A percentile compares a stretch with the other conserved stretches of the same genome.
Evolutionary conservation across 345 rosid genomes (phyloP).

Genomic region (Durio zibethinus): DNA sequence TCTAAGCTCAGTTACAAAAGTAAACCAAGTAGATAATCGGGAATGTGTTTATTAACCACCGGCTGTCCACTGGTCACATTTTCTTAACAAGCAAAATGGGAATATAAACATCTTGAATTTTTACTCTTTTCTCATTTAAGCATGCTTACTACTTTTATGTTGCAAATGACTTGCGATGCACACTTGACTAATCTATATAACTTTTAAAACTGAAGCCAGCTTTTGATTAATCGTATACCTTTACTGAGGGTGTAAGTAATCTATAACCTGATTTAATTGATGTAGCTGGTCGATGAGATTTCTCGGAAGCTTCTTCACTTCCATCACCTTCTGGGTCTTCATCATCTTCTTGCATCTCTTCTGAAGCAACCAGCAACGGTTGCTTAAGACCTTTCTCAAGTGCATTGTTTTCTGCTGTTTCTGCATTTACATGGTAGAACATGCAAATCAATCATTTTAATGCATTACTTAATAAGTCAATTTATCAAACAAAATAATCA

Average conservation of each 20-base stretch:
- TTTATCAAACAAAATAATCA: no score
- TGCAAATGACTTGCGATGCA: background rate
- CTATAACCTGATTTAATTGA: conserved; percentile 76
- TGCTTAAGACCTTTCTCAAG: conserved; percentile 78
- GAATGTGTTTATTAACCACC: background rate
- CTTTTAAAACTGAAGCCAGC: background rate
- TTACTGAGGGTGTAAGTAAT: conserved; percentile 92
- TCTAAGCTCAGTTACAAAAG: background rate
- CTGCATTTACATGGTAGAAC: conserved; percentile 31
- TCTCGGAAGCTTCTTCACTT: conserved; percentile 65
- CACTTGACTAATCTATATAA: no score
- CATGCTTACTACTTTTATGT: background rate
- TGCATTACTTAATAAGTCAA: background rate
- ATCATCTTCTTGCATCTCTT: conserved; percentile 42
- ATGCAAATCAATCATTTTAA: conserved; percentile 10
- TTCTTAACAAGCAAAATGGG: background rate
- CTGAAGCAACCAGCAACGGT: conserved; percentile 63
- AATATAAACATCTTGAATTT: background rate
- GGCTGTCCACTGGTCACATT: background rate
- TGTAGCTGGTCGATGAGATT: conserved; percentile 60
- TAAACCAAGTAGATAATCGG: background rate
- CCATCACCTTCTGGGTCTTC: conserved; percentile 60
- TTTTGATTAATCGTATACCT: conserved; percentile 40
- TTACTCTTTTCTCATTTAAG: background rate
- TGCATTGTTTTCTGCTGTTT: conserved; percentile 43